phyloP scores from a whole-genome alignment of 1,139 yeast genomes.

The Candida dubliniensis region DNA sequence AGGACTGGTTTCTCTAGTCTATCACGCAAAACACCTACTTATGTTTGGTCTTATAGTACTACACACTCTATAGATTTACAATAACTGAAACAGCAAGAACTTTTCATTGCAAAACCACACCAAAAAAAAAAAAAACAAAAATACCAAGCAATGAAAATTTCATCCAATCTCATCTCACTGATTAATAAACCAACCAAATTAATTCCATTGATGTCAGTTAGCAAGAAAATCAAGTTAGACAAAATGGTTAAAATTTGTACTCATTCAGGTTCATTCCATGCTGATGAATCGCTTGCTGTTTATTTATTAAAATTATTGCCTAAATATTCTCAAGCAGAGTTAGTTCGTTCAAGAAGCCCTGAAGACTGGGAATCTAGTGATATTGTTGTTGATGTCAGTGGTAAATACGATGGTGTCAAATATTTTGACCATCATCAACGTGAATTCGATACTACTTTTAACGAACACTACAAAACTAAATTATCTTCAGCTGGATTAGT shows the following conservation, averaged over 20 bases:
- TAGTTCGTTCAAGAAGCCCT: constrained; percentile 83
- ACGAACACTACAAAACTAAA: constrained; percentile 55
- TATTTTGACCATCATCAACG: constrained; percentile 97
- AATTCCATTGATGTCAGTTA: constrained; percentile 11
- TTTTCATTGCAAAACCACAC: too few species aligned
- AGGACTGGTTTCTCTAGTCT: too few species aligned
- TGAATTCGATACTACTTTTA: constrained; percentile 42
- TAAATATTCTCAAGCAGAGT: constrained; percentile 59
- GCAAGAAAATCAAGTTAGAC: constrained; percentile 15
- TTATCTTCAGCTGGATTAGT: constrained; percentile 92
- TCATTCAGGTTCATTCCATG: constrained; percentile 94
- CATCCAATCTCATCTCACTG: constrained; percentile 3
- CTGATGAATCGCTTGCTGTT: constrained; percentile 96
- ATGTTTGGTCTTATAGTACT: too few species aligned
- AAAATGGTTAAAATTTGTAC: constrained; percentile 66
- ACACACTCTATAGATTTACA: too few species aligned
- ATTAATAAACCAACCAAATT: not conserved
- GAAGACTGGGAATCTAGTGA: constrained; percentile 83
- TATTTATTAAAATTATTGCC: constrained; percentile 79
- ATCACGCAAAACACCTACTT: too few species aligned
- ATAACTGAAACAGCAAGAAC: too few species aligned
- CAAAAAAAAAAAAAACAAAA: not conserved
- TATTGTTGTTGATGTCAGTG: constrained; percentile 93
- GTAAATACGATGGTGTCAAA: constrained; percentile 85
- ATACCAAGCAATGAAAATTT: not conserved